Evolutionary conservation across 2,329 filamentous ascomycete genomes (phyloP), one percentile per base, ranked within the genome.

Genomic region (Alternaria brassicae): DNA sequence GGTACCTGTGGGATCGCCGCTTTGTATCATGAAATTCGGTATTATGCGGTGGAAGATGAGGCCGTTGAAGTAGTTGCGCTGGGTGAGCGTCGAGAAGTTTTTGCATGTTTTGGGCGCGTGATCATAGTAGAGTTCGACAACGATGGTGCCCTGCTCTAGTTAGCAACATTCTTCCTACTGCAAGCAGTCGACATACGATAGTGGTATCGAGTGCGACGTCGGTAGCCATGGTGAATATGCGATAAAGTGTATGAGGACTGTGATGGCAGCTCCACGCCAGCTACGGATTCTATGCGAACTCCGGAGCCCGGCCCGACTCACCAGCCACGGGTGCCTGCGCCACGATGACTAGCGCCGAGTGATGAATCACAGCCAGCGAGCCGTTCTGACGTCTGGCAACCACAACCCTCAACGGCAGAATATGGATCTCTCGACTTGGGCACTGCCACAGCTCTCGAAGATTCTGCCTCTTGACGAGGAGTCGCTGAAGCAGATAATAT

Each of bases 1-100:
- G 1, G 93, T 97, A 61, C 93, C 94, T 0, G 94, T 97, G 1
- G 94, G 94, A 78, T 99, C 95, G 59, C 94, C 93, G 62, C 90
- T 91, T 81, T 98, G 94, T 58, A 96, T 85, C 94, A 99, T 98
- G 83, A 99, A 99, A 80, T 92, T 88, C 52, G 92, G 89, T 74
- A 99, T 98, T 70, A 98, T 89, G 77, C 95, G 93, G 83, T 98
- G 95, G 85, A 98, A 94, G 73, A 93, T 81, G 60, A 91, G 87
- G 75, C 81, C 83, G 81, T 95, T 87, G 86, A 97, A 99, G 86
- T 97, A 98, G 69, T 91, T 91, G 69, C 93, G 86, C 62, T 86
- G 82, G 19, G 89, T 88, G 52, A 98, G 91, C 4, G 90, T 91
- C 25, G 85, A 77, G 81, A 98, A 98, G 84, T 98, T 97, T 61